phyloP scores from a whole-genome alignment of 169 alveolate species.

The Cyclospora cayetanensis region DNA sequence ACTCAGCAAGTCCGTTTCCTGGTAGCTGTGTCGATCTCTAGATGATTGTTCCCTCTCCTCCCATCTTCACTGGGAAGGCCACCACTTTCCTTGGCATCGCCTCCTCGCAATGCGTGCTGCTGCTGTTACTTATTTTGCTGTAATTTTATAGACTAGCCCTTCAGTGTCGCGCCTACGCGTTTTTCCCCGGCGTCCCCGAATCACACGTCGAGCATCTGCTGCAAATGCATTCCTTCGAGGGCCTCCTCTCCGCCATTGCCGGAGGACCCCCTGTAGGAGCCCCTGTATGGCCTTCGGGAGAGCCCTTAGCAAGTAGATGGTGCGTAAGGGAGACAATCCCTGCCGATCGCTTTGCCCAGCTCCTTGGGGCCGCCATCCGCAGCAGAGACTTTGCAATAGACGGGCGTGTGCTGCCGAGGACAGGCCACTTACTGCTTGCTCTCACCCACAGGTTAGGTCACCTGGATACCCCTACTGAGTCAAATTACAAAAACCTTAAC shows the following conservation, averaged over 20 bases:
- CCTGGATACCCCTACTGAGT: too few relatives aligned
- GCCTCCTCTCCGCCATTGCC: neutral
- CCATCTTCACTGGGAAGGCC: too few relatives aligned
- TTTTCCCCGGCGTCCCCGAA: neutral
- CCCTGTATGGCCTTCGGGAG: neutral
- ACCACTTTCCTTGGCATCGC: too few relatives aligned
- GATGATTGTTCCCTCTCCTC: neutral
- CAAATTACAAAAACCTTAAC: neutral
- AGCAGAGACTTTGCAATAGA: neutral
- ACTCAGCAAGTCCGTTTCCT: neutral
- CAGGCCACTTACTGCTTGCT: neutral
- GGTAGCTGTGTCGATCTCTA: too few relatives aligned
- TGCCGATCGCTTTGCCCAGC: neutral
- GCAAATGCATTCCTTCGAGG: neutral
- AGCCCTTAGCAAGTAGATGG: neutral
- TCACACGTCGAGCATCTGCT: neutral
- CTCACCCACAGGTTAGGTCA: neutral
- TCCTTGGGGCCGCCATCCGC: neutral
- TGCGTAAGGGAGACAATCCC: slow-evolving; percentile 23
- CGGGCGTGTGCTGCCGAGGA: neutral
- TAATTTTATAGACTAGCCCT: neutral
- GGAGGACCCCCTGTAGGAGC: neutral
- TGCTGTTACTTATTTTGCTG: neutral
- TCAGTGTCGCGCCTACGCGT: slow-evolving; percentile 23
- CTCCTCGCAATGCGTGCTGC: neutral